phyloP scores from a whole-genome alignment of 768 basidiomycete species.

The Mycena crocata region DNA sequence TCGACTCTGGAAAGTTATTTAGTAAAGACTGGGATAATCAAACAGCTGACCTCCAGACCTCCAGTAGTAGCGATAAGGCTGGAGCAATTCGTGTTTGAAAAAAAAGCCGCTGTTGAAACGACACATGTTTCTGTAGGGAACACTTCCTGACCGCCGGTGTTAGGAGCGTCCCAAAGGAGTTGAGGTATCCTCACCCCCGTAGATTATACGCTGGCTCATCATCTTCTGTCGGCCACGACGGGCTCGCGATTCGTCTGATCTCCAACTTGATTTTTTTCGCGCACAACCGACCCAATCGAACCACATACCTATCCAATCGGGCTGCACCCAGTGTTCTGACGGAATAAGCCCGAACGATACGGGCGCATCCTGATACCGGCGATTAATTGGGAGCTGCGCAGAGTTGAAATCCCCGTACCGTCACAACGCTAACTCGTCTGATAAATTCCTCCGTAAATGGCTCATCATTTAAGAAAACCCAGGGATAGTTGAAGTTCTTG shows the following conservation, averaged over 20 bases:
- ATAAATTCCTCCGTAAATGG: conserved; percentile 79
- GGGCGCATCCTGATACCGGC: conserved; percentile 50
- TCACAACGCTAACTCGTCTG: conserved; percentile 66
- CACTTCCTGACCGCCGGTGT: background rate
- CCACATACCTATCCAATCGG: conserved; percentile 14
- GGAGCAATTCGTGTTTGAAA: conserved; percentile 81
- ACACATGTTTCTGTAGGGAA: conserved; percentile 94
- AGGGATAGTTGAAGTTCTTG: conserved; percentile 77
- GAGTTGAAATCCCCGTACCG: conserved; percentile 33
- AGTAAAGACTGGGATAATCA: background rate
- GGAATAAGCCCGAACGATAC: conserved; percentile 81
- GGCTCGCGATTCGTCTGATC: conserved; percentile 76
- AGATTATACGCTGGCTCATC: conserved; percentile 71
- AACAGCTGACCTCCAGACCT: conserved; percentile 46
- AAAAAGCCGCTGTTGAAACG: conserved; percentile 95
- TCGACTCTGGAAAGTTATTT: conserved; percentile 66
- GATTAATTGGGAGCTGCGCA: background rate
- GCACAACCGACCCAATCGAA: no score
- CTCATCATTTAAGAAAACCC: conserved; percentile 88
- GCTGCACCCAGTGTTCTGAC: conserved; percentile 70
- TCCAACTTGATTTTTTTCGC: no score
- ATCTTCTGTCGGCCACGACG: conserved; percentile 69
- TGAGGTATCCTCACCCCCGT: conserved; percentile 55
- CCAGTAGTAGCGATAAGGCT: conserved; percentile 89
- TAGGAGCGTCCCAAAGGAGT: background rate